Conservation (phyloP, 2,329 filamentous ascomycete genomes). For the Aspergillus novofumigatus region DNA sequence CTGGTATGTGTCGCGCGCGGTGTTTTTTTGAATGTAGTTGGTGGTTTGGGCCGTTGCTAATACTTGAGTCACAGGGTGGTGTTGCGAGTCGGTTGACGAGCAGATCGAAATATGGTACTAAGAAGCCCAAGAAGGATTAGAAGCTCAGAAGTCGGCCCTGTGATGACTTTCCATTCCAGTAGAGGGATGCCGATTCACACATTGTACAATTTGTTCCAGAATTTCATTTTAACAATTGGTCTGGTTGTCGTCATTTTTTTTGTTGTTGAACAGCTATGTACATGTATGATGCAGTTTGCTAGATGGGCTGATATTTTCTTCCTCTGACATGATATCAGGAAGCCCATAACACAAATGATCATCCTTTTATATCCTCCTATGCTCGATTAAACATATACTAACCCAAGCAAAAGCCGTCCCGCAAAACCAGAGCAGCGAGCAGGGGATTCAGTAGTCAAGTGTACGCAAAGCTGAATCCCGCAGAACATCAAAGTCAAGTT, state of each 20-base stretch:
- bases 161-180: not conserved
- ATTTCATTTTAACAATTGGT: not conserved
- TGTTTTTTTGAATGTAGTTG: not conserved
- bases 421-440: not conserved
- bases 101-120: slow-evolving; percentile 95
- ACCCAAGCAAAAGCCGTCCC: not conserved
- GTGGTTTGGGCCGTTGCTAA: slow-evolving; percentile 20
- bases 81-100: slow-evolving; percentile 79
- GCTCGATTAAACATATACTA: not conserved
- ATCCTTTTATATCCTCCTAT: not conserved
- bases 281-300: not conserved
- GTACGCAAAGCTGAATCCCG: not conserved
- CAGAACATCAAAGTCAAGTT: not conserved
- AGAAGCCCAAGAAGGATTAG: slow-evolving; percentile 86
- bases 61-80: slow-evolving; percentile 62
- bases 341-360: not conserved
- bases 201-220: slow-evolving; percentile 3
- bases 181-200: not conserved
- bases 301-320: not conserved
- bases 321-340: not conserved
- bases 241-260: not conserved
- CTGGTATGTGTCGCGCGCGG: slow-evolving; percentile 64
- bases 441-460: not conserved
- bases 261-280: not conserved
- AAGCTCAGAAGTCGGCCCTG: not conserved